A percentile compares a stretch with the other conserved stretches of the same genome.
Conservation (phyloP, 2,329 filamentous ascomycete genomes). For the Penicillium vulpinum region DNA sequence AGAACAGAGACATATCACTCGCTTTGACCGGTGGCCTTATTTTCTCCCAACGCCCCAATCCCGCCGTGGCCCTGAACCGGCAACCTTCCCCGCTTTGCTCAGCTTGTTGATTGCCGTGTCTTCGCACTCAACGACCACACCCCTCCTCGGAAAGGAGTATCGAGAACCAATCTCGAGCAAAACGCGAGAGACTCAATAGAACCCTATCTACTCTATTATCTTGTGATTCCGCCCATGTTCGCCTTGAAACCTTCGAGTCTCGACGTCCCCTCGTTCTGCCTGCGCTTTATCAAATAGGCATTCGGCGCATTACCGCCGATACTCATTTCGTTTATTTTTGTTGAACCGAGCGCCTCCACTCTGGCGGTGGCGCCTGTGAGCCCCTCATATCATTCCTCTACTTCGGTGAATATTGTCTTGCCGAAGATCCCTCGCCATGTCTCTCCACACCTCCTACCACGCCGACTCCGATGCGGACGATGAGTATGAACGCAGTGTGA, state of each 20-base stretch:
- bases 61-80: neutral
- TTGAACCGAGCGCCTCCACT: neutral
- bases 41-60: neutral
- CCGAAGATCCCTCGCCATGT: conserved; percentile 31
- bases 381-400: neutral
- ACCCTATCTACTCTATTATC: neutral
- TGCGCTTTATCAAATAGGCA: conserved; percentile 8
- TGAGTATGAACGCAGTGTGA: conserved; percentile 62
- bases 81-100: conserved; percentile 7
- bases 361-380: conserved; percentile 9
- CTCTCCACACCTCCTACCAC: conserved; percentile 54
- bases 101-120: conserved; percentile 10
- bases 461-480: conserved; percentile 66
- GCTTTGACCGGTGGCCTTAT: neutral
- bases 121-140: neutral
- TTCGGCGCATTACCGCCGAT: conserved; percentile 15
- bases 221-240: conserved; percentile 2
- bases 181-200: neutral
- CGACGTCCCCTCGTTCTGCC: neutral
- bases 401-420: conserved; percentile 4
- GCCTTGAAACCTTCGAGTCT: neutral
- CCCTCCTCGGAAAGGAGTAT: conserved; percentile 9
- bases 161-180: neutral
- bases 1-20: neutral
- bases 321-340: conserved; percentile 5